Percentiles rank a stretch among this genome's conserved stretches.
Conservation (phyloP, 139 green algal genomes). For the Chlorella vulgaris region DNA sequence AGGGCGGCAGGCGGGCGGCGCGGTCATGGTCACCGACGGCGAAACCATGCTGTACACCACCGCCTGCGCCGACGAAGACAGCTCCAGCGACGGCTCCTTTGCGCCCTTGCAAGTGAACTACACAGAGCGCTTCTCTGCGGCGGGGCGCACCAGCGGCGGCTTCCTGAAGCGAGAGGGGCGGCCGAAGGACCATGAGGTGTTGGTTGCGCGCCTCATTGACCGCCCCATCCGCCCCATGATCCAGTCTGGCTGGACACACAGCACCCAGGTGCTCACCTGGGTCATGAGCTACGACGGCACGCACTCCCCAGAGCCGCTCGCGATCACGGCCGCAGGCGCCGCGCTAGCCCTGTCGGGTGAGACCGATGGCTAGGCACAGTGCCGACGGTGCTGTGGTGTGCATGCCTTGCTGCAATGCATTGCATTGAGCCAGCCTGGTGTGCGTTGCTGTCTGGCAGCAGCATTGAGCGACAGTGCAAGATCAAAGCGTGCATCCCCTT, state of each 20-base stretch:
- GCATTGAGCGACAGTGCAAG: too few relatives aligned
- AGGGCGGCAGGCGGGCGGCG: conserved; percentile 89
- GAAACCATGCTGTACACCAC: conserved; percentile 95
- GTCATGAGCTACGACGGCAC: conserved; percentile 90
- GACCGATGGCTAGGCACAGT: background rate
- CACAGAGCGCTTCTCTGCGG: conserved; percentile 92
- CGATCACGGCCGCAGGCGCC: conserved; percentile 90
- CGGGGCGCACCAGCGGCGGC: conserved; percentile 82
- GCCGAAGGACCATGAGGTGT: conserved; percentile 83
- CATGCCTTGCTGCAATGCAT: too few relatives aligned
- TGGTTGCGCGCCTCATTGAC: conserved; percentile 91
- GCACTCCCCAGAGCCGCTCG: conserved; percentile 86
- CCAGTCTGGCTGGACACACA: conserved; percentile 81
- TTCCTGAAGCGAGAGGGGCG: conserved; percentile 94
- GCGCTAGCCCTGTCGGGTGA: conserved; percentile 83
- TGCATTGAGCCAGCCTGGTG: too few relatives aligned
- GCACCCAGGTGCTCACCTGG: conserved; percentile 87
- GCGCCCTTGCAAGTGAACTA: conserved; percentile 94
- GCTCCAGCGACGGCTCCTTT: conserved; percentile 79
- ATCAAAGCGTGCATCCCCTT: too few relatives aligned
- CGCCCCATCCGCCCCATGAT: conserved; percentile 95
- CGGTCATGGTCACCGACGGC: conserved; percentile 84
- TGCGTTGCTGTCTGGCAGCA: too few relatives aligned
- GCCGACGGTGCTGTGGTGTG: too few relatives aligned
- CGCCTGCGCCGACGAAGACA: conserved; percentile 71